Evolutionary conservation across 305 asterid genomes (phyloP).

Genomic region (Striga hermonthica): DNA sequence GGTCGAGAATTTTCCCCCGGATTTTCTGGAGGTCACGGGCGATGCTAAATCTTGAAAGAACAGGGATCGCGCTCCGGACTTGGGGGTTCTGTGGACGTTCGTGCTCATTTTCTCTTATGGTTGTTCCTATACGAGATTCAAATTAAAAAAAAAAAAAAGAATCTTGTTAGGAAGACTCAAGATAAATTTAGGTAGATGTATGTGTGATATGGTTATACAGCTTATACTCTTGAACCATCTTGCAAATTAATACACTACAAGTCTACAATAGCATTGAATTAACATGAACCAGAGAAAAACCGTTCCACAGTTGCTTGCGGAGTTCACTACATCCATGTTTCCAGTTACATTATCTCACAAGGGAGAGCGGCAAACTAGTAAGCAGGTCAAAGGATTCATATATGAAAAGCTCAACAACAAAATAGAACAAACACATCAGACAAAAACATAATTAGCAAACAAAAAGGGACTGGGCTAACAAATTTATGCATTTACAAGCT

Average conservation of each 20-base stretch:
- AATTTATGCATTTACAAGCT: background rate
- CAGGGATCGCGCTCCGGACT: slow-evolving; percentile 72
- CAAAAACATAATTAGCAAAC: background rate
- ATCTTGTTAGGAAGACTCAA: slow-evolving; percentile 5
- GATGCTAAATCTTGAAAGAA: slow-evolving; percentile 88
- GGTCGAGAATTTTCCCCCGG: slow-evolving; percentile 65
- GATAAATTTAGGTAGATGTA: background rate
- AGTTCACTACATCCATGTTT: slow-evolving; percentile 10
- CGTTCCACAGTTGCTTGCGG: slow-evolving; percentile 2
- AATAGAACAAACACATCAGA: background rate
- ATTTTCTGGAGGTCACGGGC: slow-evolving; percentile 67
- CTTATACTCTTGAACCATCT: slow-evolving; percentile 1
- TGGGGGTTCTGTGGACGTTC: slow-evolving; percentile 61
- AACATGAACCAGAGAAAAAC: slow-evolving; percentile 8
- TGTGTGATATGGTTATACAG: background rate
- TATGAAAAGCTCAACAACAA: background rate
- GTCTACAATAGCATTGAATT: background rate
- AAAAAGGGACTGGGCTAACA: background rate
- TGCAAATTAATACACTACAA: background rate
- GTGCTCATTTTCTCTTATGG: slow-evolving; percentile 50
- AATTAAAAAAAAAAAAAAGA: slow-evolving; percentile 6
- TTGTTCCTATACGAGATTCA: slow-evolving; percentile 28
- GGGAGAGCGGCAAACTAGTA: too few species aligned
- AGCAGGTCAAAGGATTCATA: background rate
- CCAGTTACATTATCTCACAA: background rate